A percentile compares a stretch with the other conserved stretches of the same genome.
phyloP scores from a whole-genome alignment of 2,329 filamentous ascomycete species.

The Monosporascus sp. region DNA sequence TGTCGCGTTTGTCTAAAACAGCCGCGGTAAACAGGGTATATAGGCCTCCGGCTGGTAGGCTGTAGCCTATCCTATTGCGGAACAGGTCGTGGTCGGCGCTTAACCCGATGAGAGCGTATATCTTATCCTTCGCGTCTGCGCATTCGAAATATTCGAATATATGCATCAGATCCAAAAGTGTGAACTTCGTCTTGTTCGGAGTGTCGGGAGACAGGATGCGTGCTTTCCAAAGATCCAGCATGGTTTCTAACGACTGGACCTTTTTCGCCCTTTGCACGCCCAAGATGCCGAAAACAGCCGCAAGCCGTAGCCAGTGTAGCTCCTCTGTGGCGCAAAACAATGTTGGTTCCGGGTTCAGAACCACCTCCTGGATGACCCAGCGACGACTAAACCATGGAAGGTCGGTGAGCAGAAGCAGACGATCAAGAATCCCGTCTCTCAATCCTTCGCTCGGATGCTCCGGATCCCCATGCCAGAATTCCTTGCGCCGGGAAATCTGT shows the following conservation, averaged over 20 bases:
- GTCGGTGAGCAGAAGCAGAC: neutral
- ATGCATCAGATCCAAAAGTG: neutral
- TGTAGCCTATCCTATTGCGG: neutral
- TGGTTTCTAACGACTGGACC: neutral
- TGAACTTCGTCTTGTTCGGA: neutral
- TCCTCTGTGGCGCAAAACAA: neutral
- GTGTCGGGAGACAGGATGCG: neutral
- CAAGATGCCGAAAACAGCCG: neutral
- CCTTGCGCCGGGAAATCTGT: neutral
- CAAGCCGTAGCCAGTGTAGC: neutral
- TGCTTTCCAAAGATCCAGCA: neutral
- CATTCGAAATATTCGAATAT: neutral
- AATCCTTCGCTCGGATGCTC: neutral
- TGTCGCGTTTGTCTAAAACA: neutral
- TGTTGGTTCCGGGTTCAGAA: neutral
- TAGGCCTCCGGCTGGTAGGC: neutral
- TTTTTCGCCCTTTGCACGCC: too few species aligned
- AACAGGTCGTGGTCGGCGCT: neutral
- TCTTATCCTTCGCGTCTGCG: neutral
- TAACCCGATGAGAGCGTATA: neutral
- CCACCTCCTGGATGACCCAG: neutral
- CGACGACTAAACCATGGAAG: neutral
- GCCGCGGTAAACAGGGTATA: neutral
- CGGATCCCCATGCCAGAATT: neutral
- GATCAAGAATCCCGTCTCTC: neutral